A percentile compares a stretch with the other conserved stretches of the same genome.
Conservation (phyloP, 139 green algal species). For the Marvania coccoides region DNA sequence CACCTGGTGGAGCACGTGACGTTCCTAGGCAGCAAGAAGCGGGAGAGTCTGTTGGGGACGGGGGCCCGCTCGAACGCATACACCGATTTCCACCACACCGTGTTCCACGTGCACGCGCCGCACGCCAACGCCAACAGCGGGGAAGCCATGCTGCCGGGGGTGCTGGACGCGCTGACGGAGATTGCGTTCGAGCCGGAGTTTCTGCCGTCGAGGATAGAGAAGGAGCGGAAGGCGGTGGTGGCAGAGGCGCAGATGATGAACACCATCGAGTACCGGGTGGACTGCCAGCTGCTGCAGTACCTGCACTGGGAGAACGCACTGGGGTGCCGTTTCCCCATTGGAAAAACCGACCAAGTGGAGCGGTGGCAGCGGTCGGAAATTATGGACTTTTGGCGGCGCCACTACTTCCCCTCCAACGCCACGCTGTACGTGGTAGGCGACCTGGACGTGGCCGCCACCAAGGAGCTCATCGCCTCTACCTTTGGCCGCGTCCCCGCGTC, state of each 20-base stretch:
- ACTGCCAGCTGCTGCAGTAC: slow-evolving; percentile 96
- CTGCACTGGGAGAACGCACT: slow-evolving; percentile 97
- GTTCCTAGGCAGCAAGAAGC: slow-evolving; percentile 87
- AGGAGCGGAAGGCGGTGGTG: slow-evolving; percentile 94
- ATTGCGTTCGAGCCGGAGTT: slow-evolving; percentile 90
- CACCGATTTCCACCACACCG: slow-evolving; percentile 99
- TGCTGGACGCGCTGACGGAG: slow-evolving; percentile 87
- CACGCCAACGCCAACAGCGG: slow-evolving; percentile 52
- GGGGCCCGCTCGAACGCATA: slow-evolving; percentile 93
- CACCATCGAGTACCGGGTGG: slow-evolving; percentile 98
- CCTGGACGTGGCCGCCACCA: slow-evolving; percentile 43
- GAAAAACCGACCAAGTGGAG: slow-evolving; percentile 90
- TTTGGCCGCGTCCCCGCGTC: slow-evolving; percentile 48
- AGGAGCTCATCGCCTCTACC: slow-evolving; percentile 54
- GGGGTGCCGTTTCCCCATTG: slow-evolving; percentile 93
- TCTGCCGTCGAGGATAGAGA: slow-evolving; percentile 80
- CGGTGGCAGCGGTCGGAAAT: slow-evolving; percentile 69
- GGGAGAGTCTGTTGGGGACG: slow-evolving; percentile 86
- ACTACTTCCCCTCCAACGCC: slow-evolving; percentile 97
- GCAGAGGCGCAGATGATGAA: slow-evolving; percentile 99
- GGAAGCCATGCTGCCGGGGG: slow-evolving; percentile 75
- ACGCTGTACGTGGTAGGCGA: slow-evolving; percentile 97
- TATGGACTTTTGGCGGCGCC: slow-evolving; percentile 80
- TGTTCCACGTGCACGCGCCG: slow-evolving; percentile 97
- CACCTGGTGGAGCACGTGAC: slow-evolving; percentile 99